phyloP scores from a whole-genome alignment of 352 stramenopile species.

The Phytopythium boreale region DNA sequence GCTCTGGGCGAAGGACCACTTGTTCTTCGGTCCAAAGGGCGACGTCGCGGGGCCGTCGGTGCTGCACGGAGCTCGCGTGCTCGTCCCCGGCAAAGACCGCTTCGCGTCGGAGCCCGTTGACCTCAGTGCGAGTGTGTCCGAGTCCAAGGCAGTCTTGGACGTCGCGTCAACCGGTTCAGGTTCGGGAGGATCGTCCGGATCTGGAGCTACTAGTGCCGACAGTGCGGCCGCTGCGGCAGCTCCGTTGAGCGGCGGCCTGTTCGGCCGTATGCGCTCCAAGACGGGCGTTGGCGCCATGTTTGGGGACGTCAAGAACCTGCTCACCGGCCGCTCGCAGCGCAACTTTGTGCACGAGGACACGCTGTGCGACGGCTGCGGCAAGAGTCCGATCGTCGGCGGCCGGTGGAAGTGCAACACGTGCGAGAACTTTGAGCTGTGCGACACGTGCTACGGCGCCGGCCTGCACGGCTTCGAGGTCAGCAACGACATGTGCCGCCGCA shows the following conservation, averaged over 20 bases:
- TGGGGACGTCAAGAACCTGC: constrained; percentile 53
- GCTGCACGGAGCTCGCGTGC: constrained; percentile 40
- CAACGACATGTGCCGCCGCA: constrained; percentile 62
- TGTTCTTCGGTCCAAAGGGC: constrained; percentile 67
- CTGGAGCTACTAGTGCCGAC: constrained; percentile 11
- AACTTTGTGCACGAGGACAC: constrained; percentile 75
- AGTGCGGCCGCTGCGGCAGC: constrained; percentile 2
- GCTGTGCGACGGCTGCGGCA: constrained; percentile 74
- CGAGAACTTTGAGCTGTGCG: constrained; percentile 66
- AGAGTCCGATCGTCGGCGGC: constrained; percentile 69
- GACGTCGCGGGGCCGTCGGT: constrained; percentile 56
- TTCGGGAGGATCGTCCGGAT: constrained; percentile 16
- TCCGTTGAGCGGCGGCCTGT: constrained; percentile 31
- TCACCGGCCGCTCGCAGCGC: constrained; percentile 52
- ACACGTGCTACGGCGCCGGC: constrained; percentile 59
- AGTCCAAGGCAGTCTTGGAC: constrained; percentile 59
- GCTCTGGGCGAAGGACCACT: constrained; percentile 50
- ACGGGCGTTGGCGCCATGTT: constrained; percentile 45
- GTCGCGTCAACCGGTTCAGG: constrained; percentile 8
- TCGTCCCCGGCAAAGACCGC: constrained; percentile 35
- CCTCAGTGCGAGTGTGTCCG: constrained; percentile 45
- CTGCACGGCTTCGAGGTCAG: constrained; percentile 73
- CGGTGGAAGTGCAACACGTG: constrained; percentile 80
- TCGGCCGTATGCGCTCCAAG: constrained; percentile 45
- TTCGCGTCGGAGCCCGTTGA: constrained; percentile 66